Evolutionary conservation across 352 stramenopile species (phyloP).

Genomic region (Globisporangium iwayamae): DNA sequence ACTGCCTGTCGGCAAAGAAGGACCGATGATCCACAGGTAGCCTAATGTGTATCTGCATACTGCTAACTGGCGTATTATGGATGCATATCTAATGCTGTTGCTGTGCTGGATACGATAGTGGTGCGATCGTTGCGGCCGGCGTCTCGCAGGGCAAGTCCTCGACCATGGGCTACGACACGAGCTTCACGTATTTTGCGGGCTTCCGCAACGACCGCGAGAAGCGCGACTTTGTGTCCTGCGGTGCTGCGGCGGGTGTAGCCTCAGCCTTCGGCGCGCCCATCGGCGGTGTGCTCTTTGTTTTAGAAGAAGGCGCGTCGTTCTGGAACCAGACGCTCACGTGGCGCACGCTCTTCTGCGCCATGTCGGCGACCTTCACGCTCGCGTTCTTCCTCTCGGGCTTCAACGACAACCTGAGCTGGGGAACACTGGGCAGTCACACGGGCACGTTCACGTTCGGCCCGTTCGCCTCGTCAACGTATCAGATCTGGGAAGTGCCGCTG

Average conservation of each 20-base stretch:
- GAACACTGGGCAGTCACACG: conserved; percentile 40
- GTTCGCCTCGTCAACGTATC: conserved; percentile 89
- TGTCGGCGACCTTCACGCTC: conserved; percentile 86
- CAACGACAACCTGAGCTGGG: conserved; percentile 48
- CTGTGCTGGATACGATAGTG: conserved; percentile 32
- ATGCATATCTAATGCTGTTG: no score
- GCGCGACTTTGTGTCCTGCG: conserved; percentile 97
- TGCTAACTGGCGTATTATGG: no score
- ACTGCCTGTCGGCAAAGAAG: conserved; percentile 91
- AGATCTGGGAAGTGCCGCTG: conserved; percentile 92
- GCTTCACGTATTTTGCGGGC: conserved; percentile 87
- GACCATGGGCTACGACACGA: conserved; percentile 85
- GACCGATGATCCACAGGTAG: conserved; percentile 89
- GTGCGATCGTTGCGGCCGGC: conserved; percentile 91
- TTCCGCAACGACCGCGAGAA: conserved; percentile 95
- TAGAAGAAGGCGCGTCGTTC: conserved; percentile 98
- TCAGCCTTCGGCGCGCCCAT: conserved; percentile 98
- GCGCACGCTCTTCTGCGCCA: conserved; percentile 96
- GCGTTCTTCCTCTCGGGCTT: conserved; percentile 86
- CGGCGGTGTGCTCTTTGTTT: conserved; percentile 95
- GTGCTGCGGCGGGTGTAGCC: conserved; percentile 96
- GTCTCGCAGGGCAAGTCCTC: conserved; percentile 93
- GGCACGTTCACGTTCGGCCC: conserved; percentile 89
- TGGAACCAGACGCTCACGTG: conserved; percentile 98
- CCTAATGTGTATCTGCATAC: no score